phyloP scores from a whole-genome alignment of 2,329 filamentous ascomycete genomes.

The Colletotrichum paranaense region DNA sequence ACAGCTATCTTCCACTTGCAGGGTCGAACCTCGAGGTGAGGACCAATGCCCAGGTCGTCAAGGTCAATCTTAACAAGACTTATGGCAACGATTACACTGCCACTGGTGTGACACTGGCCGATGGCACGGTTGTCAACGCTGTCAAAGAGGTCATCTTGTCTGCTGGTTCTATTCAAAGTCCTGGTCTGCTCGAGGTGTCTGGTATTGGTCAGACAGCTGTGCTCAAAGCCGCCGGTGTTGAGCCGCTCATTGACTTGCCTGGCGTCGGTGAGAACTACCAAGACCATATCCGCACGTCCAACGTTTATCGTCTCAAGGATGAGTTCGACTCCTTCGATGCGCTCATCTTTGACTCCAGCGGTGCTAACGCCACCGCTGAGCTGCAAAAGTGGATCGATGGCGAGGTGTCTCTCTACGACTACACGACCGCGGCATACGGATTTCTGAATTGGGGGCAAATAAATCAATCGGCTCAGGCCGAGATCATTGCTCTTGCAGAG shows the following conservation, averaged over 20 bases:
- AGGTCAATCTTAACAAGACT: slow-evolving; percentile 37
- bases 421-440: slow-evolving; percentile 49
- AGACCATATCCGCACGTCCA: slow-evolving; percentile 52
- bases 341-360: slow-evolving; percentile 37
- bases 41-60: slow-evolving; percentile 47
- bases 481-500: slow-evolving; percentile 46
- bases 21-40: slow-evolving; percentile 50
- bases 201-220: slow-evolving; percentile 48
- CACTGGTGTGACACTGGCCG: slow-evolving; percentile 7
- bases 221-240: slow-evolving; percentile 50
- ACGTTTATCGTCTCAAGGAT: slow-evolving; percentile 43
- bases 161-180: slow-evolving; percentile 30
- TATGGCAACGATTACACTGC: neutral
- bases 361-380: slow-evolving; percentile 48
- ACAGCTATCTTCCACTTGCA: slow-evolving; percentile 47
- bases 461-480: slow-evolving; percentile 47
- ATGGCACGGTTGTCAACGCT: slow-evolving; percentile 12
- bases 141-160: slow-evolving; percentile 31
- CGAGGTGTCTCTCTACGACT: slow-evolving; percentile 48
- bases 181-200: slow-evolving; percentile 46
- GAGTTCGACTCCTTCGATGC: slow-evolving; percentile 44
- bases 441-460: slow-evolving; percentile 51
- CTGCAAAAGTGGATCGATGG: slow-evolving; percentile 48
- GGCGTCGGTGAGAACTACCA: slow-evolving; percentile 61
- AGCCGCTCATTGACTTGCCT: slow-evolving; percentile 51